A percentile compares a stretch with the other conserved stretches of the same genome.
These are phyloP conservation scores for Hypoxylon sp. DNA, from an alignment of 2,329 filamentous ascomycete genomes.

Conservation along the genomic window DNA sequence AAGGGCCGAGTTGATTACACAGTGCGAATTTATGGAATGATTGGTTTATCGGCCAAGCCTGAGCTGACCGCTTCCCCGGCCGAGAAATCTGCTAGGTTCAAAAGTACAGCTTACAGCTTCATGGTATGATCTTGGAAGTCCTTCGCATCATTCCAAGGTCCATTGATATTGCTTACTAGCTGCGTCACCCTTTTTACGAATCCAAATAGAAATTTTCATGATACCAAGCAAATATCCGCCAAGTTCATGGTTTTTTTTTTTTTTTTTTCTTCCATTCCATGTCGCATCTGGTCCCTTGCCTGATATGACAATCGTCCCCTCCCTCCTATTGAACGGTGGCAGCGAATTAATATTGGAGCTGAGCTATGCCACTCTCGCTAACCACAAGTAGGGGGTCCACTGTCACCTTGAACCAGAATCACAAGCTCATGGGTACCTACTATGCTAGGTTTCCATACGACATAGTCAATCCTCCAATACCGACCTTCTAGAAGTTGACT, in stretches of 20 bases:
- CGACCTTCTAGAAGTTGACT: not conserved
- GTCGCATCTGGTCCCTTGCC: slow-evolving; percentile 1
- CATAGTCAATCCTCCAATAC: slow-evolving; percentile 3
- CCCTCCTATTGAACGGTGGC: not conserved
- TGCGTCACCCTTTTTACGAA: not conserved
- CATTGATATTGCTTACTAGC: slow-evolving; percentile 1
- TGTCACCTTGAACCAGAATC: not conserved
- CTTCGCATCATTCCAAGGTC: not conserved
- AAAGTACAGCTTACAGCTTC: not conserved
- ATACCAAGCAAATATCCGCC: not conserved
- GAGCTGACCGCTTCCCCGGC: not conserved
- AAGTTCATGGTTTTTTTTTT: not conserved
- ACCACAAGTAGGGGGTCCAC: slow-evolving; percentile 3
- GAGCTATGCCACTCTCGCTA: not conserved
- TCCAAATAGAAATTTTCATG: not conserved
- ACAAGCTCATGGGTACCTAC: slow-evolving; percentile 5
- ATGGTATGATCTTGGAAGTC: not conserved
- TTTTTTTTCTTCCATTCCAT: not conserved
- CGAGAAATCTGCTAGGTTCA: not conserved
- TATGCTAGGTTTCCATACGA: not conserved
- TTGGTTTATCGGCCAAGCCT: not conserved
- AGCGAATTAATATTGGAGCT: not conserved
- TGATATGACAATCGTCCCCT: not conserved
- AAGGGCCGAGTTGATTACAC: slow-evolving; percentile 7
- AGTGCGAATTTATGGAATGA: not conserved